Evolutionary conservation across 495 filamentous ascomycete genomes (phyloP).

Genomic region (Hypoxylon trugodes): DNA sequence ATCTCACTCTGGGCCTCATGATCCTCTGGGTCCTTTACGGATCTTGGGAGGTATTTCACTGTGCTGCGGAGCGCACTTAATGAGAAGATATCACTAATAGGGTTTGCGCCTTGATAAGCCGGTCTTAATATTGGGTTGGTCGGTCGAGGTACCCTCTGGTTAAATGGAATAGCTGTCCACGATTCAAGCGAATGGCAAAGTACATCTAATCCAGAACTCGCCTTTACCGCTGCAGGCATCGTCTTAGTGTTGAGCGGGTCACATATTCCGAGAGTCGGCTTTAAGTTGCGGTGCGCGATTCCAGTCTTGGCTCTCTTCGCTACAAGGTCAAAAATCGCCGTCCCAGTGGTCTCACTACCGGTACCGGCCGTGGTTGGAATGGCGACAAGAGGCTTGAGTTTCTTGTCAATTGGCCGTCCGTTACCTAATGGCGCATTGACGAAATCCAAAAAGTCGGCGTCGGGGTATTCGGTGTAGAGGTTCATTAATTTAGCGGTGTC

Average conservation of each 20-base stretch:
- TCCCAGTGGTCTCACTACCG: slow-evolving; percentile 94
- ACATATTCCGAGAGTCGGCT: slow-evolving; percentile 94
- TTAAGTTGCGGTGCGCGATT: slow-evolving; percentile 92
- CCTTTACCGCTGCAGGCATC: slow-evolving; percentile 92
- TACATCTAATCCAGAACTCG: slow-evolving; percentile 89
- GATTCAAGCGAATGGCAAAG: slow-evolving; percentile 93
- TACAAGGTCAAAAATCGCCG: slow-evolving; percentile 96
- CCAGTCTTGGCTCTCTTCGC: slow-evolving; percentile 90
- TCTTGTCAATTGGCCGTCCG: slow-evolving; percentile 80
- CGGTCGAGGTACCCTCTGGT: slow-evolving; percentile 82
- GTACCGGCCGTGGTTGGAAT: slow-evolving; percentile 96
- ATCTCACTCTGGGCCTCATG: slow-evolving; percentile 91
- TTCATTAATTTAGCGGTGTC: slow-evolving; percentile 99
- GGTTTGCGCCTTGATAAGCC: slow-evolving; percentile 96
- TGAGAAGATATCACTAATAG: slow-evolving; percentile 95
- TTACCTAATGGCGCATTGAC: slow-evolving; percentile 95
- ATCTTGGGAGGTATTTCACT: slow-evolving; percentile 88
- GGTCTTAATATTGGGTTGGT: slow-evolving; percentile 89
- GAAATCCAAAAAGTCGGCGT: slow-evolving; percentile 94
- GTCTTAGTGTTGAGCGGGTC: slow-evolving; percentile 94
- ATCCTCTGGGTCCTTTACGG: slow-evolving; percentile 87
- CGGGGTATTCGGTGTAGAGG: slow-evolving; percentile 85
- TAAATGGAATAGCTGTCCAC: slow-evolving; percentile 95
- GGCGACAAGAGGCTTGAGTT: slow-evolving; percentile 85
- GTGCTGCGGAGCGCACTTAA: slow-evolving; percentile 80